phyloP scores from a whole-genome alignment of 768 basidiomycete species.

The Podaxis pistillaris region DNA sequence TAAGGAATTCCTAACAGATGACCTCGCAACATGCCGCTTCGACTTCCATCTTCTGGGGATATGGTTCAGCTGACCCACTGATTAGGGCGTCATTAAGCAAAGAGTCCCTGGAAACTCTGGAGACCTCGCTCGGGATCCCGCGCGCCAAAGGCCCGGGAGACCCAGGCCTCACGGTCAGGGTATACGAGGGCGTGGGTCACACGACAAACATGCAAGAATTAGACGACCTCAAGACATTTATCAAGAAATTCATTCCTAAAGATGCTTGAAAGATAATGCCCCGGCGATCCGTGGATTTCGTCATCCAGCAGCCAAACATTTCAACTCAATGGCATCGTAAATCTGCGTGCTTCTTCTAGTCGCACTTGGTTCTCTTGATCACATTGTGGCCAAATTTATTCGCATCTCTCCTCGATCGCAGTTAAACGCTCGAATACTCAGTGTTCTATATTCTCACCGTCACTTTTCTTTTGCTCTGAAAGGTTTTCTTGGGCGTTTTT shows the following conservation, averaged over 20 bases:
- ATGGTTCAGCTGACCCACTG: slow-evolving; percentile 75
- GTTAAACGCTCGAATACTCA: neutral
- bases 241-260: slow-evolving; percentile 54
- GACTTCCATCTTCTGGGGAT: slow-evolving; percentile 84
- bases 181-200: slow-evolving; percentile 70
- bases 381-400: neutral
- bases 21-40: slow-evolving; percentile 53
- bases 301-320: neutral
- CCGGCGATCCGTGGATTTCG: neutral
- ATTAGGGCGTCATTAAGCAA: slow-evolving; percentile 57
- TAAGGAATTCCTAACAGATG: slow-evolving; percentile 44
- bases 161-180: slow-evolving; percentile 62
- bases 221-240: slow-evolving; percentile 67
- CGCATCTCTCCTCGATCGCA: neutral
- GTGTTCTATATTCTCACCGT: slow-evolving; percentile 1
- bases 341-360: neutral
- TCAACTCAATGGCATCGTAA: neutral
- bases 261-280: neutral
- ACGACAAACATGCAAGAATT: slow-evolving; percentile 64
- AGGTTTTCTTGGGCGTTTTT: neutral
- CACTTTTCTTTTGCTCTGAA: slow-evolving; percentile 1
- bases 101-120: slow-evolving; percentile 57
- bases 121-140: slow-evolving; percentile 50
- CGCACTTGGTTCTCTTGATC: slow-evolving; percentile 3
- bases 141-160: slow-evolving; percentile 35